These are phyloP conservation scores for Thelonectria olida DNA, from an alignment of 2,329 filamentous ascomycete genomes.

Conservation along the genomic window DNA sequence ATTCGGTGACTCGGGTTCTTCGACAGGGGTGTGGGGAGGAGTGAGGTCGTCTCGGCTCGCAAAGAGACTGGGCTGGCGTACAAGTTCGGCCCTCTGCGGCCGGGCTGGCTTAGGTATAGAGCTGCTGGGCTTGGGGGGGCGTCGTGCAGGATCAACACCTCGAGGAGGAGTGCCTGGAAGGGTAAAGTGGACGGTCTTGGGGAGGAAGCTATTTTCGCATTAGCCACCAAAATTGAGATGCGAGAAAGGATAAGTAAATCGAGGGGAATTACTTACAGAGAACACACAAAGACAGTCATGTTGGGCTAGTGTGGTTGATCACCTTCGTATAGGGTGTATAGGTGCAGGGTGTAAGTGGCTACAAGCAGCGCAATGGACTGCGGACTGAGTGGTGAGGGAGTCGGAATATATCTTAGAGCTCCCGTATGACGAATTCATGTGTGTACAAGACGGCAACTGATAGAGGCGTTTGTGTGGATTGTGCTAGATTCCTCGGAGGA, in stretches of 20 bases:
- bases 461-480: background rate
- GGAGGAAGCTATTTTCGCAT: conserved; percentile 75
- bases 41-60: conserved; percentile 57
- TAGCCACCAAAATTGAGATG: conserved; percentile 2
- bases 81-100: conserved; percentile 26
- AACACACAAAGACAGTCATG: conserved; percentile 54
- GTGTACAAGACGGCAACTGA: conserved; percentile 10
- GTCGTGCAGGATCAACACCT: conserved; percentile 44
- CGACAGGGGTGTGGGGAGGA: conserved; percentile 63
- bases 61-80: conserved; percentile 63
- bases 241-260: background rate
- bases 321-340: conserved; percentile 15
- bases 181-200: conserved; percentile 90
- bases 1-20: conserved; percentile 54
- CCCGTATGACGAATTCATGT: conserved; percentile 41
- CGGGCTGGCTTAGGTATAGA: conserved; percentile 18
- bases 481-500: background rate
- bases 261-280: conserved; percentile 48
- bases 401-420: conserved; percentile 26
- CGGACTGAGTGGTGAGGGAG: conserved; percentile 12
- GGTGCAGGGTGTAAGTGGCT: conserved; percentile 12
- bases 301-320: conserved; percentile 33
- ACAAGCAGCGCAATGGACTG: conserved; percentile 1
- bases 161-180: conserved; percentile 64
- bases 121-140: conserved; percentile 40